phyloP scores from a whole-genome alignment of 2,329 filamentous ascomycete species.

The Colletotrichum aenigma region DNA sequence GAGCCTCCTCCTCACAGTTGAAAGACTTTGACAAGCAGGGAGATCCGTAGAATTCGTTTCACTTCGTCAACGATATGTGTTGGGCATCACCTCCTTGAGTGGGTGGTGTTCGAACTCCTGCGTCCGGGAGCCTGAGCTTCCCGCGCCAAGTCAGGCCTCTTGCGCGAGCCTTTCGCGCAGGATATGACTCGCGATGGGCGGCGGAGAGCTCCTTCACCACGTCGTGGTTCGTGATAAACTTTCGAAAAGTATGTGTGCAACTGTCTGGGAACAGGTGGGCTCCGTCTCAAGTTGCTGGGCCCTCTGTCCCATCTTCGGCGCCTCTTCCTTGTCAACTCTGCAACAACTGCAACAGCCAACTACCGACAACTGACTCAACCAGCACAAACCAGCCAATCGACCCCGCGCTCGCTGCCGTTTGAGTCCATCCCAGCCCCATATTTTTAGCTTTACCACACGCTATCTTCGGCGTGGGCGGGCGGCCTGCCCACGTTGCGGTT shows the following conservation, averaged over 20 bases:
- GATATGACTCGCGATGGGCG: background rate
- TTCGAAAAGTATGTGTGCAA: background rate
- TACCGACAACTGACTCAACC: background rate
- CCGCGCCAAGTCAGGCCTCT: background rate
- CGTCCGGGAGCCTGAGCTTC: background rate
- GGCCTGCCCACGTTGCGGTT: background rate
- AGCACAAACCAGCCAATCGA: background rate
- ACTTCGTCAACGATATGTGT: too few relatives aligned
- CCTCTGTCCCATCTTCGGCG: constrained; percentile 4
- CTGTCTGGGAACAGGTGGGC: background rate
- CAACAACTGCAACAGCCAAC: background rate
- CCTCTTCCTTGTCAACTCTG: constrained; percentile 5
- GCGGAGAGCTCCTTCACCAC: background rate
- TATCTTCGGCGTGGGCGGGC: background rate
- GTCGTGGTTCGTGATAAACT: background rate
- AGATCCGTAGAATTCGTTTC: background rate
- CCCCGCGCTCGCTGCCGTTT: background rate
- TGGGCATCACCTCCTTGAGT: background rate
- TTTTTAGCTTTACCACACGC: constrained; percentile 3
- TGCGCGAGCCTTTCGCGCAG: background rate
- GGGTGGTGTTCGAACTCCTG: background rate
- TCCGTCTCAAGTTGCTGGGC: constrained; percentile 12
- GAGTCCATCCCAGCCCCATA: background rate
- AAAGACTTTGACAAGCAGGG: background rate
- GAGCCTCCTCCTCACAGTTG: background rate